Percentiles rank a stretch among this genome's conserved stretches.
These are phyloP conservation scores for Lentithecium fluviatile DNA, from an alignment of 495 filamentous ascomycete genomes.

Conservation along the genomic window DNA sequence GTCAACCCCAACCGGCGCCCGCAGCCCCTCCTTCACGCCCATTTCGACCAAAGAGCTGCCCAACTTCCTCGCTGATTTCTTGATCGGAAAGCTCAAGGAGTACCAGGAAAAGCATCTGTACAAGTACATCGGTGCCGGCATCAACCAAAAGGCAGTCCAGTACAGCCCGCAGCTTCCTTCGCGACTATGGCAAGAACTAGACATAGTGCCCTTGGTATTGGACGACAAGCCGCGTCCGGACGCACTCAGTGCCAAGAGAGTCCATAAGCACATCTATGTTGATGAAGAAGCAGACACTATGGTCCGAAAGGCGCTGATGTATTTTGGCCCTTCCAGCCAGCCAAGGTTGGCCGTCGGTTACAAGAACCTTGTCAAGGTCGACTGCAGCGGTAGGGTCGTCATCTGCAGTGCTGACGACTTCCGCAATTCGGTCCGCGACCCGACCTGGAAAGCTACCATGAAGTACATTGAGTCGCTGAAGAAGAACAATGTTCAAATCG, in stretches of 20 bases:
- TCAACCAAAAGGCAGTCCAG: conserved; percentile 52
- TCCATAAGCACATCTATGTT: conserved; percentile 55
- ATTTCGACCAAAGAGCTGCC: too few species aligned
- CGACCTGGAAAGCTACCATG: conserved; percentile 69
- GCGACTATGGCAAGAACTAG: conserved; percentile 75
- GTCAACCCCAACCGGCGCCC: neutral
- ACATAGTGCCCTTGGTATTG: conserved; percentile 69
- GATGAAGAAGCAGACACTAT: conserved; percentile 88
- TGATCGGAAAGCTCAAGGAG: conserved; percentile 33
- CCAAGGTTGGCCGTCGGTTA: conserved; percentile 75
- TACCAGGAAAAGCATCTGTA: conserved; percentile 39
- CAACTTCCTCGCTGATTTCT: conserved; percentile 31
- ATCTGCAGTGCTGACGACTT: conserved; percentile 65
- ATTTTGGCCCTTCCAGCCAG: conserved; percentile 72
- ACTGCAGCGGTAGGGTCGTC: conserved; percentile 61
- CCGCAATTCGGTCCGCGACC: conserved; percentile 56
- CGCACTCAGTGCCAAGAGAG: conserved; percentile 35
- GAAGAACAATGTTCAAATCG: conserved; percentile 64
- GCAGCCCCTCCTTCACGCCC: conserved; percentile 34
- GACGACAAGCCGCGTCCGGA: conserved; percentile 30
- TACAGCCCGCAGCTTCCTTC: conserved; percentile 63
- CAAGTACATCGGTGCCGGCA: conserved; percentile 50
- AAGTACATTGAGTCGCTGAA: conserved; percentile 68
- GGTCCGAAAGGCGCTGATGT: conserved; percentile 75
- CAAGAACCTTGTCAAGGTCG: conserved; percentile 72